These are phyloP conservation scores for Ambispora gerdemannii DNA, from an alignment of 192 early-diverging fungal species.

Conservation along the genomic window DNA sequence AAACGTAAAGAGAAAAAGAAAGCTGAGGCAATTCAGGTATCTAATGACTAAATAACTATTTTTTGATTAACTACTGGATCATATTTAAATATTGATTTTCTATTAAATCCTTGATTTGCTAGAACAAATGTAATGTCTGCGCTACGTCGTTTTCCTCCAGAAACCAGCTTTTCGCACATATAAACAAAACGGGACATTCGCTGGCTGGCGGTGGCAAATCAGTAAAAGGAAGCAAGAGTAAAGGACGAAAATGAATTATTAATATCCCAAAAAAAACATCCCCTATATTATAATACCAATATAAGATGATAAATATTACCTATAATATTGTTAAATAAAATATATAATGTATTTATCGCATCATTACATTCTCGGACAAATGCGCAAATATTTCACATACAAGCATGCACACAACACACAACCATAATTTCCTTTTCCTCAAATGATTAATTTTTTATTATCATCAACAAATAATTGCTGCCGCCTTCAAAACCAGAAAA, in stretches of 20 bases:
- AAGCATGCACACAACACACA: too few species aligned
- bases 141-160: conserved; percentile 63
- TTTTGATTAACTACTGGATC: conserved; percentile 5
- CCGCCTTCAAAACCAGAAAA: too few species aligned
- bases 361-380: too few species aligned
- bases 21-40: conserved; percentile 44
- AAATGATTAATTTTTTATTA: too few species aligned
- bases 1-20: conserved; percentile 58
- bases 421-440: too few species aligned
- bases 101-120: not conserved
- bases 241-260: not conserved
- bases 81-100: not conserved
- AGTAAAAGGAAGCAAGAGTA: not conserved
- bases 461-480: too few species aligned
- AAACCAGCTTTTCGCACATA: conserved; percentile 86
- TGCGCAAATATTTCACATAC: too few species aligned
- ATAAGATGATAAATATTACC: too few species aligned
- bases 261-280: too few species aligned
- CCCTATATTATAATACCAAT: too few species aligned
- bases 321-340: too few species aligned
- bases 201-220: conserved; percentile 36
- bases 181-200: conserved; percentile 85
- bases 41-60: not conserved
- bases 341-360: too few species aligned
- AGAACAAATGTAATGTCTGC: conserved; percentile 79